These are phyloP conservation scores for Ormosia semicastrata DNA, from an alignment of 306 rosid species.

Conservation along the genomic window DNA sequence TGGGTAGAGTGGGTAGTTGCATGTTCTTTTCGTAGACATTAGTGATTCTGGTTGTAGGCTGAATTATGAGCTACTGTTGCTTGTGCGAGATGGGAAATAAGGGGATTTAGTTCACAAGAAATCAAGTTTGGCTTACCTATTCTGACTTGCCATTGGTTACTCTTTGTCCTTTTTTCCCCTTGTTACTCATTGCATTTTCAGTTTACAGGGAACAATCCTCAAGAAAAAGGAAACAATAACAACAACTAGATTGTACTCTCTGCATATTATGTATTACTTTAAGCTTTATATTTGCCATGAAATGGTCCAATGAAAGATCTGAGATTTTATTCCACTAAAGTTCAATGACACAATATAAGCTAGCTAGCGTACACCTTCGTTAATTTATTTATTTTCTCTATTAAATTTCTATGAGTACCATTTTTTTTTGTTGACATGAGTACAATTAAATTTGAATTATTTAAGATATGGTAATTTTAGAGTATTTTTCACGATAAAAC, in stretches of 20 bases:
- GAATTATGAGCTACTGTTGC: not conserved
- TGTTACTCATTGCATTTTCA: not conserved
- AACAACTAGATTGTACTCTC: not conserved
- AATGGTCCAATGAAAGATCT: not conserved
- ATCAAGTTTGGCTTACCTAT: conserved; percentile 45
- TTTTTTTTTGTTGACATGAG: too few relatives aligned
- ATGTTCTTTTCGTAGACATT: not conserved
- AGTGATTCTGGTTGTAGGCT: not conserved
- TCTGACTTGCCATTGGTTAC: not conserved
- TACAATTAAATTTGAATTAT: too few relatives aligned
- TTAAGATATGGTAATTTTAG: too few relatives aligned
- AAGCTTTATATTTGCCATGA: not conserved
- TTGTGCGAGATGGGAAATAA: not conserved
- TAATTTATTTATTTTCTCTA: too few relatives aligned
- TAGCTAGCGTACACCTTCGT: too few relatives aligned
- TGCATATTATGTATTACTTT: not conserved
- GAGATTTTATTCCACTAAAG: too few relatives aligned
- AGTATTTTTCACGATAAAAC: too few relatives aligned
- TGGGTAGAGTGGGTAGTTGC: conserved; percentile 18
- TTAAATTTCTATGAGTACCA: too few relatives aligned
- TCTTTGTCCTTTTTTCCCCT: not conserved
- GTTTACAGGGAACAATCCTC: not conserved
- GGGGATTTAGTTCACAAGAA: conserved; percentile 16
- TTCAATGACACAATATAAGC: too few relatives aligned
- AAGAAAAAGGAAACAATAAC: not conserved